Evolutionary conservation across 768 basidiomycete species (phyloP).

Genomic region (Asterophora parasitica): DNA sequence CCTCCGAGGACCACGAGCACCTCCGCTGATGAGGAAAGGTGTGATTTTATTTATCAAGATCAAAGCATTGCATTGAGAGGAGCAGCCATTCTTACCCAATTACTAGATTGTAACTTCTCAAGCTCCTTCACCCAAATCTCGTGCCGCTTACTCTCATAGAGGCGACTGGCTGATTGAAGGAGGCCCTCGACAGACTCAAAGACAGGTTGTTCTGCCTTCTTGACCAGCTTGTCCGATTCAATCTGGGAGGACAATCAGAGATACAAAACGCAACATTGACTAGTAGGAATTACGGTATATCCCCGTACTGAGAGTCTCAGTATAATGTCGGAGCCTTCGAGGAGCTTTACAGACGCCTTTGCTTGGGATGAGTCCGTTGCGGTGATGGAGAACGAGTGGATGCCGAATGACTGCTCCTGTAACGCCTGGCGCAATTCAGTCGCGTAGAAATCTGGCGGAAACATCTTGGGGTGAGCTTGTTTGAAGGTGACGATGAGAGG

Average conservation of each 20-base stretch:
- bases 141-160: conserved; percentile 44
- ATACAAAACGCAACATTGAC: neutral
- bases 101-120: conserved; percentile 28
- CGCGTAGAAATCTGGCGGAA: conserved; percentile 32
- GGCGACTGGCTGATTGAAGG: conserved; percentile 49
- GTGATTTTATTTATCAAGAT: too few relatives aligned
- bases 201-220: conserved; percentile 19
- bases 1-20: neutral
- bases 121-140: conserved; percentile 46
- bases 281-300: conserved; percentile 41
- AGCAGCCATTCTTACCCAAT: neutral
- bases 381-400: conserved; percentile 41
- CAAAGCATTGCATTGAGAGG: neutral
- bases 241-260: conserved; percentile 4
- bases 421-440: conserved; percentile 53
- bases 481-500: neutral
- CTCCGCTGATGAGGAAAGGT: too few relatives aligned
- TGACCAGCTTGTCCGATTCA: neutral
- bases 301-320: conserved; percentile 50
- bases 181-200: conserved; percentile 61
- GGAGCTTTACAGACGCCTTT: conserved; percentile 45
- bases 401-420: conserved; percentile 54
- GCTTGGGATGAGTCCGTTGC: conserved; percentile 42
- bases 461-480: conserved; percentile 3
- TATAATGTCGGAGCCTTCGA: conserved; percentile 48